Evolutionary conservation across 257 asterid genomes (phyloP).

Genomic region (Solanum habrochaites): DNA sequence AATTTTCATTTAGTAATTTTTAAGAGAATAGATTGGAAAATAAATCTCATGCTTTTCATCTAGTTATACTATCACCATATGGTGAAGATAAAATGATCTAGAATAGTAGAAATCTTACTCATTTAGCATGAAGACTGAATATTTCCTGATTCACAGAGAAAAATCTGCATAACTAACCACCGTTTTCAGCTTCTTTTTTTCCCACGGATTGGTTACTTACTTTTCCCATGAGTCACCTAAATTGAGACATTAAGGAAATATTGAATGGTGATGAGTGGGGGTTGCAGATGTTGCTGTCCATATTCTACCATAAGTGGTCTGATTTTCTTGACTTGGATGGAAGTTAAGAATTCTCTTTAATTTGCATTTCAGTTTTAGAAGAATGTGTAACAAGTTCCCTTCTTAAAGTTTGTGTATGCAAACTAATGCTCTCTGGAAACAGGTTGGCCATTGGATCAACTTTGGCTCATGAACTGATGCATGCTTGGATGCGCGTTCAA

Average conservation of each 20-base stretch:
- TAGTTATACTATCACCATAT: not conserved
- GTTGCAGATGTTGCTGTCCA: not conserved
- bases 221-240: not conserved
- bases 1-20: not conserved
- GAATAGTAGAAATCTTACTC: not conserved
- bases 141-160: not conserved
- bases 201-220: not conserved
- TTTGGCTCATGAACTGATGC: conserved; percentile 3
- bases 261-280: not conserved
- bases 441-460: not conserved
- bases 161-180: not conserved
- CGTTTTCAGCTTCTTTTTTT: not conserved
- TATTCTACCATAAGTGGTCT: not conserved
- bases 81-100: not conserved
- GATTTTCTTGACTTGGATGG: not conserved
- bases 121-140: not conserved
- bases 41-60: not conserved
- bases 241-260: not conserved
- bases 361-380: not conserved
- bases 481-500: not conserved
- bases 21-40: not conserved
- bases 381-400: not conserved
- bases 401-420: not conserved
- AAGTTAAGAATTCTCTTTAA: not conserved
- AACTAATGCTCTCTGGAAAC: not conserved